Base-by-base conservation (phyloP, 2,329 filamentous ascomycete genomes). In the Exophiala alcalophila region DNA sequence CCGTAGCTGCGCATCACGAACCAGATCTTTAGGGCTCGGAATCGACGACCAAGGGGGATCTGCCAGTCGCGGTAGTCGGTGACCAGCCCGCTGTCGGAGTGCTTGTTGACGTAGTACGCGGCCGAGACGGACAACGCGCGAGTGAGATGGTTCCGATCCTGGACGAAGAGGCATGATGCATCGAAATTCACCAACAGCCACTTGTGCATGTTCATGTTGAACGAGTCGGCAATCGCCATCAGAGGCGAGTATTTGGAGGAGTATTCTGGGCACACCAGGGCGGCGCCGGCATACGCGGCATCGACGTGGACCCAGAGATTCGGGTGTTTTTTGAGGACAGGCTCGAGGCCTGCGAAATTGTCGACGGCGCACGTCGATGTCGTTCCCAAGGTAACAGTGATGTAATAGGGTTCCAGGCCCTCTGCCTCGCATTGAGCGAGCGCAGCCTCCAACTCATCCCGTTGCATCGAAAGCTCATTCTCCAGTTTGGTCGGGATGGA, bases 31-130 rank as follows among this genome's bases (percentile, higher is more conserved):
- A 97, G 68, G 2, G 84, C 81, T 47, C 91, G 78, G 75, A 97
- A 97, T 11, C 91, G 76, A 2, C 91, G 76, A 6, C 91, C 91
- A 0, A 97, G 80, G 0, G 91, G 89, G 58, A 97, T 94, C 68
- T 95, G 89, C 91, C 91, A 97, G 72, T 97, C 90, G 32, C 91
- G 80, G 70, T 95, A 96, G 66, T 97, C 91, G 16, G 88, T 95
- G 1, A 96, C 91, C 2, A 91, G 75, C 0, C 88, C 89, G 25
- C 76, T 78, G 56, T 92, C 87, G 3, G 84, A 86, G 68, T 83
- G 88, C 3, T 79, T 70, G 66, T 96, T 96, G 52, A 81, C 76
- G 19, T 96, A 78, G 69, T 94, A 96, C 4, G 83, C 76, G 0
- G 86, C 86, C 11, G 83, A 83, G 61, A 92, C 84, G 59, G 79